Conservation (phyloP, 176 grass and related monocot genomes). For the Carex scoparia region DNA sequence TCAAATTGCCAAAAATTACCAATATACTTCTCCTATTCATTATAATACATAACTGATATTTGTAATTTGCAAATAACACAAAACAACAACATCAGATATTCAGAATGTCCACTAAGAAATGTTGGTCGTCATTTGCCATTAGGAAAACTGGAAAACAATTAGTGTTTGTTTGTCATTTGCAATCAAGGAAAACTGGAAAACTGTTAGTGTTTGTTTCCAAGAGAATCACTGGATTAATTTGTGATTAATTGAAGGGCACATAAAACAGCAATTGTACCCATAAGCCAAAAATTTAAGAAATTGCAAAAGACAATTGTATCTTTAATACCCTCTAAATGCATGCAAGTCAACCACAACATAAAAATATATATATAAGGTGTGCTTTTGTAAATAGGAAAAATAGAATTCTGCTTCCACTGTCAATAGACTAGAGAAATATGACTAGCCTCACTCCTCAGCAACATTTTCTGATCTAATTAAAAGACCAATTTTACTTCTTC, state of each 20-base stretch:
- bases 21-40: background rate
- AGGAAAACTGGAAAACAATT: background rate
- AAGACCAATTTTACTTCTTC: background rate
- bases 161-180: background rate
- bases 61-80: background rate
- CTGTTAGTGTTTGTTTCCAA: background rate
- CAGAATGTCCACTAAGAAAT: background rate
- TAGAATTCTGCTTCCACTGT: too few species aligned
- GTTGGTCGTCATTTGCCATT: background rate
- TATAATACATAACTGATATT: background rate
- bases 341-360: background rate
- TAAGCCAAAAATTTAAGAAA: background rate
- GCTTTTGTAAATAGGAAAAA: too few species aligned
- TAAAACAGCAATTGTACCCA: background rate
- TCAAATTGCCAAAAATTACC: background rate
- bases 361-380: too few species aligned
- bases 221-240: background rate
- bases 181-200: background rate
- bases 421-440: too few species aligned
- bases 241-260: background rate
- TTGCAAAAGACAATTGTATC: background rate
- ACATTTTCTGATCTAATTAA: background rate
- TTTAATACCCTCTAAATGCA: background rate
- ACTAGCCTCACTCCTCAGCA: too few species aligned
- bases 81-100: background rate